Evolutionary conservation across 2,329 filamentous ascomycete species (phyloP), one percentile per base, ranked within the genome.

Genomic region (Sphaerulina vaccinii): DNA sequence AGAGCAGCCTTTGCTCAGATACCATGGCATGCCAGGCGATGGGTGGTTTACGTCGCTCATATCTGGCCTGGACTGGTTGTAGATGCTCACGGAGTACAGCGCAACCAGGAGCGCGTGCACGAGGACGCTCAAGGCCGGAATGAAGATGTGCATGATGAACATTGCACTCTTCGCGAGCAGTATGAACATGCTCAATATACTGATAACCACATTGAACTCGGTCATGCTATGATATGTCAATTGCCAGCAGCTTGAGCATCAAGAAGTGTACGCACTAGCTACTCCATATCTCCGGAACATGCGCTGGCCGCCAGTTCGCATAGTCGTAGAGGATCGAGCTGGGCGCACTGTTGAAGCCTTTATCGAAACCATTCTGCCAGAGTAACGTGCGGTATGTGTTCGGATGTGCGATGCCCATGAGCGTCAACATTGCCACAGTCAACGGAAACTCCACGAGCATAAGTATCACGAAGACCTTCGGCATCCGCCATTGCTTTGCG

Each of bases 261-360:
- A 23, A n/a, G 16, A 23, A 21, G 10, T 41, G 35, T 80, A 86
- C 73, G n/a, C 70, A 91, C 87, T 79, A 80, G 65, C 76, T 72
- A 54, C 85, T 86, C 88, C 88, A 92, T 11, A 90, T 79, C 48
- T 90, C 72, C 1, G 88, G 86, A 8, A 82, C 74, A 27, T 75
- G 75, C 1, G 84, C 71, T 0, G 83, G 77, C 48, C 75, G 71
- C 66, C 88, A 80, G 65, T 91, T 91, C 45, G 86, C 86, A 64
- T 86, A 85, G 27, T 85, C 84, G 69, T 88, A 90, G 27, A 90
- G 70, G 15, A 88, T 74, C 63, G 85, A 80, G 55, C 73, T 78
- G 11, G 88, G 87, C 61, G 83, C 83, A 55, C 86, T 90, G 71
- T 91, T 91, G 75, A 87, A 87, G 55, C 82, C 80, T 66, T 87